Percentiles rank a stretch among this genome's conserved stretches.
phyloP scores from a whole-genome alignment of 2,329 filamentous ascomycete genomes.

The Sordariomycetes sp. region DNA sequence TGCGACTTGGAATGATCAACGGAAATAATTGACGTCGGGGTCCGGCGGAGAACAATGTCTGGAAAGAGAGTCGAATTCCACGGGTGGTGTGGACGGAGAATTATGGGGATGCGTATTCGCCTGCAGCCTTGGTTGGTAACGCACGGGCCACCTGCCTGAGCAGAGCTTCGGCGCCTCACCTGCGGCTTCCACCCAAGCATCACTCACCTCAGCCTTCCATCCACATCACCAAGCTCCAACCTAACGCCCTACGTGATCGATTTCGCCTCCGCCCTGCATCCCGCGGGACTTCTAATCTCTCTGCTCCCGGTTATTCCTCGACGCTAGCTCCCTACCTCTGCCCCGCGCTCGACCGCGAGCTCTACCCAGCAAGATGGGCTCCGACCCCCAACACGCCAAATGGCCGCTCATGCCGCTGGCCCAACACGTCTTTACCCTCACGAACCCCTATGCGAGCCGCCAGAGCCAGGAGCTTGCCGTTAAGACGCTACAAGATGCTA shows the following conservation, averaged over 20 bases:
- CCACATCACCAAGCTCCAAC: conserved; percentile 1
- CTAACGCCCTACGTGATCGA: not conserved
- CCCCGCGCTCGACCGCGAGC: not conserved
- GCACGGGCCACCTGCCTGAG: not conserved
- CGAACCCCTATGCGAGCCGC: conserved; percentile 60
- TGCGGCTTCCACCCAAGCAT: not conserved
- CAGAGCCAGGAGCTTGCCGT: conserved; percentile 55
- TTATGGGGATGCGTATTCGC: conserved; percentile 2
- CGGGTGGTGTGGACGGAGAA: not conserved
- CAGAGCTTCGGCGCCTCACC: not conserved
- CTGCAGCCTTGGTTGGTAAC: conserved; percentile 4
- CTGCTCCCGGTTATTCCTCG: too few species aligned
- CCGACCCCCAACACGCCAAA: conserved; percentile 76
- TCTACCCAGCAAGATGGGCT: conserved; percentile 44
- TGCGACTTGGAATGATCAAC: not conserved
- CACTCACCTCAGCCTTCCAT: not conserved
- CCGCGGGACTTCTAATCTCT: not conserved
- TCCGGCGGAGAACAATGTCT: not conserved
- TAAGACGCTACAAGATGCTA: conserved; percentile 69
- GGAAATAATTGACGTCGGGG: not conserved
- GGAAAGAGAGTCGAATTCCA: not conserved
- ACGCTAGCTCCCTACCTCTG: too few species aligned
- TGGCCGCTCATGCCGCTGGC: conserved; percentile 71
- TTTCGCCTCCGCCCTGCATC: not conserved
- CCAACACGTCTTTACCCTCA: conserved; percentile 78